Percentiles rank a stretch among this genome's conserved stretches.
Evolutionary conservation across 2,329 filamentous ascomycete species (phyloP).

Genomic region (Cadophora sp.): DNA sequence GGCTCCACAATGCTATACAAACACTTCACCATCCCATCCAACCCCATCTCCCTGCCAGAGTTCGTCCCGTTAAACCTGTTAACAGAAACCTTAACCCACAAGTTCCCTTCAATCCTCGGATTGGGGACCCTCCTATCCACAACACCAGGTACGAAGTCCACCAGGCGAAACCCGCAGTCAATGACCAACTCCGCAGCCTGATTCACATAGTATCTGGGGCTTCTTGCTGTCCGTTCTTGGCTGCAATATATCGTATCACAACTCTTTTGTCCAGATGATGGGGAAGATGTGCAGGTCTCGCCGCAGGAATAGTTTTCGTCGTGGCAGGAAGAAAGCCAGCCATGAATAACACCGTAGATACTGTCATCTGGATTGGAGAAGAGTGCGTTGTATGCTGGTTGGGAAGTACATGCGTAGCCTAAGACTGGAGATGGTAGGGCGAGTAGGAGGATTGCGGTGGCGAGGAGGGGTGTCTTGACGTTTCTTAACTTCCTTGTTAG

Average conservation of each 20-base stretch:
- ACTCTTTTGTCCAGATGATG: background rate
- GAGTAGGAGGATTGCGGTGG: background rate
- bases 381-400: background rate
- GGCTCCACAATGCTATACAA: background rate
- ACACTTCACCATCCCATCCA: conserved; percentile 1
- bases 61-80: background rate
- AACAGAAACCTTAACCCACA: background rate
- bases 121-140: background rate
- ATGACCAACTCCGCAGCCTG: background rate
- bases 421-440: background rate
- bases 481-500: background rate
- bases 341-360: background rate
- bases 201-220: background rate
- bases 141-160: background rate
- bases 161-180: background rate
- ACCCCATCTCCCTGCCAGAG: background rate
- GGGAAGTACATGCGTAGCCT: background rate
- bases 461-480: background rate
- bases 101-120: background rate
- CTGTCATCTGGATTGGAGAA: background rate
- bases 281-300: background rate
- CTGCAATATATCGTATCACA: background rate
- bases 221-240: background rate
- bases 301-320: background rate
- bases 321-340: background rate